Base-by-base conservation (phyloP, 495 filamentous ascomycete species). In the Neurospora sp. region DNA sequence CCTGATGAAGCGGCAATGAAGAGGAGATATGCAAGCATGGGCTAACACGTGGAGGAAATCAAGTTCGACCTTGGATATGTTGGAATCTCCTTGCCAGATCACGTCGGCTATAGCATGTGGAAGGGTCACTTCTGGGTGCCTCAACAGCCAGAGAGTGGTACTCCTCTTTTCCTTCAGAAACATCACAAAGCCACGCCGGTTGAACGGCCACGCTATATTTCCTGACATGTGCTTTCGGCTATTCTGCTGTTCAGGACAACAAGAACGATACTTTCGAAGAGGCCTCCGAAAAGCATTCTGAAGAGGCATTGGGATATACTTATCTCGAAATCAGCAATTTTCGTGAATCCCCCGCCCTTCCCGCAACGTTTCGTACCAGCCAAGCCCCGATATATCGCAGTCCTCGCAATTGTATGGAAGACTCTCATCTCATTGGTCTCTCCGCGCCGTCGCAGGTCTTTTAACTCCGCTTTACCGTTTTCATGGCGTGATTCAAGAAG, bases 111-210 rank as follows among this genome's bases (percentile, higher is more conserved):
- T 65, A 65, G 31, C 53, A 1, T 35, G 53, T 65, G 27, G 31
- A 65, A 35, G 16, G 53, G 27, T 65, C 18, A 65, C 53, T 61
- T 31, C 22, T 61, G 46, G 46, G 22, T 78, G 82, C 82, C 83
- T 84, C 75, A 84, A 83, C 71, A 82, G 83, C 73, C 71, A 83
- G 37, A 79, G 77, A 44, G 76, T 77, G 71, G 70, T 82, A 40
- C 73, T 75, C 18, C 71, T 38, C 16, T 41, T 31, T 20, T 12
- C n/a, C 31, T 42, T 20, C 9, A 72, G 53, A 35, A 9, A 69
- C 20, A 40, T 39, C 11, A 22, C 38, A 71, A 37, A 65, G 53
- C 53, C 27, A 65, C 27, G 27, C 31, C 53, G 53, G 53, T 37
- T 65, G 53, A 65, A 65, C 27, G 31, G 53, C 27, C 3, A 65